A percentile compares a stretch with the other conserved stretches of the same genome.
These are phyloP conservation scores for Polygonum aviculare DNA, from an alignment of 148 eudicot species.

Conservation along the genomic window DNA sequence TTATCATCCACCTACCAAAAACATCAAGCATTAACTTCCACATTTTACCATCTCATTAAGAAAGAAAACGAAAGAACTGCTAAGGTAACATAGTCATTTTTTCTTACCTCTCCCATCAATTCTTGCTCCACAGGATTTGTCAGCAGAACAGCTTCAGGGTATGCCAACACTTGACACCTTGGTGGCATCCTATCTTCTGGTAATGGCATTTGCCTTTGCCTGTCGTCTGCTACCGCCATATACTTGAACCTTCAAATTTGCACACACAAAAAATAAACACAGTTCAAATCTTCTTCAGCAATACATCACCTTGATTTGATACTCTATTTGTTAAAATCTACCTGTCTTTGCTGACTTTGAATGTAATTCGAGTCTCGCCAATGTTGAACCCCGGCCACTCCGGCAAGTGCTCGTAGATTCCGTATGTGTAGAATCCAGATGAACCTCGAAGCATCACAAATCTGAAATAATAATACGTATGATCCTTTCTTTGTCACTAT, in stretches of 20 bases:
- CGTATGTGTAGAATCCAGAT: slow-evolving; percentile 61
- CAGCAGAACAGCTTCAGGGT: slow-evolving; percentile 17
- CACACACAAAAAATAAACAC: not conserved
- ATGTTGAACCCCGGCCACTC: slow-evolving; percentile 23
- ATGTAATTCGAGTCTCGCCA: slow-evolving; percentile 12
- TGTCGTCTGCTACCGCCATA: slow-evolving; percentile 14
- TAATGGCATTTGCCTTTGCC: slow-evolving; percentile 13
- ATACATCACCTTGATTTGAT: not conserved
- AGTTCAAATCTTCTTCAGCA: not conserved
- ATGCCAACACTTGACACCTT: slow-evolving; percentile 11
- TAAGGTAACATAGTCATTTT: not conserved
- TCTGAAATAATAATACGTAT: slow-evolving; percentile 16
- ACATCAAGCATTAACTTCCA: slow-evolving; percentile 6
- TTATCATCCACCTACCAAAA: slow-evolving; percentile 75
- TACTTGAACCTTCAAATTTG: slow-evolving; percentile 4
- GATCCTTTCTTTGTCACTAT: not conserved
- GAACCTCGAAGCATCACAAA: slow-evolving; percentile 51
- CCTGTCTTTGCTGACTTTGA: slow-evolving; percentile 17
- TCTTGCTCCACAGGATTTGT: slow-evolving; percentile 18
- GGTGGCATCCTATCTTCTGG: slow-evolving; percentile 16
- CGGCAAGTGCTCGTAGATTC: slow-evolving; percentile 38
- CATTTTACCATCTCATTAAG: not conserved
- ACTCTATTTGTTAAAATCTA: not conserved
- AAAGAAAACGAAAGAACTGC: not conserved
- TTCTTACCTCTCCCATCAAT: slow-evolving; percentile 35